These are phyloP conservation scores for Terana coerulea DNA, from an alignment of 768 basidiomycete species.

Conservation along the genomic window DNA sequence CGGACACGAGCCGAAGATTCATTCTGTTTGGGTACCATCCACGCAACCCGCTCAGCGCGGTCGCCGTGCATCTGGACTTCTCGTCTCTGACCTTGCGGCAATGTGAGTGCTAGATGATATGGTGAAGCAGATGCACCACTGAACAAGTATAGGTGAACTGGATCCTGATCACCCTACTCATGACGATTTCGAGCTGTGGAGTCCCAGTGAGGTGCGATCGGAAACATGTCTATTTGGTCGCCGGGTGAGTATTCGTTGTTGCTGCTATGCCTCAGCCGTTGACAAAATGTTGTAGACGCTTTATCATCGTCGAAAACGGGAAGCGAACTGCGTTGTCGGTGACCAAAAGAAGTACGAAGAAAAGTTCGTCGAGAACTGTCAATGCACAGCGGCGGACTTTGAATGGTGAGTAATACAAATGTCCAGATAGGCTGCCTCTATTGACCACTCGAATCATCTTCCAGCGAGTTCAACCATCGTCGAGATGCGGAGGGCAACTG, in stretches of 20 bases:
- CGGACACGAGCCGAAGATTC: constrained; percentile 89
- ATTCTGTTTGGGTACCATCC: constrained; percentile 73
- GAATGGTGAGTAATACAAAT: constrained; percentile 85
- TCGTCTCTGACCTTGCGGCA: constrained; percentile 64
- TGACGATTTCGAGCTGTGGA: constrained; percentile 98
- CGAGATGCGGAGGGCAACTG: constrained; percentile 70
- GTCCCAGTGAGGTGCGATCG: constrained; percentile 83
- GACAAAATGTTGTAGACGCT: too few relatives aligned
- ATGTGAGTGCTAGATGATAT: constrained; percentile 50
- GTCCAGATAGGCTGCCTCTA: not conserved
- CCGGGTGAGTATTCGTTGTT: constrained; percentile 46
- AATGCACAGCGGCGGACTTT: constrained; percentile 74
- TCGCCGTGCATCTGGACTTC: constrained; percentile 89
- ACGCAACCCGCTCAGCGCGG: constrained; percentile 38
- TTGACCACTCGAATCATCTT: constrained; percentile 1
- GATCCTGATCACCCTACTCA: constrained; percentile 65
- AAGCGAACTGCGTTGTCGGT: constrained; percentile 83
- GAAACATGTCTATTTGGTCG: constrained; percentile 91
- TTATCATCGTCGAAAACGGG: constrained; percentile 85
- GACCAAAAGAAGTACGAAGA: constrained; percentile 50
- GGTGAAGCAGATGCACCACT: constrained; percentile 7
- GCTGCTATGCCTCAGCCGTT: not conserved
- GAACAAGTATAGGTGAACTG: constrained; percentile 52
- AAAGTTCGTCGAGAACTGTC: constrained; percentile 63
- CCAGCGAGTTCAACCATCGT: constrained; percentile 89